phyloP scores from a whole-genome alignment of 495 filamentous ascomycete species.

The Aspergillus sclerotioniger region DNA sequence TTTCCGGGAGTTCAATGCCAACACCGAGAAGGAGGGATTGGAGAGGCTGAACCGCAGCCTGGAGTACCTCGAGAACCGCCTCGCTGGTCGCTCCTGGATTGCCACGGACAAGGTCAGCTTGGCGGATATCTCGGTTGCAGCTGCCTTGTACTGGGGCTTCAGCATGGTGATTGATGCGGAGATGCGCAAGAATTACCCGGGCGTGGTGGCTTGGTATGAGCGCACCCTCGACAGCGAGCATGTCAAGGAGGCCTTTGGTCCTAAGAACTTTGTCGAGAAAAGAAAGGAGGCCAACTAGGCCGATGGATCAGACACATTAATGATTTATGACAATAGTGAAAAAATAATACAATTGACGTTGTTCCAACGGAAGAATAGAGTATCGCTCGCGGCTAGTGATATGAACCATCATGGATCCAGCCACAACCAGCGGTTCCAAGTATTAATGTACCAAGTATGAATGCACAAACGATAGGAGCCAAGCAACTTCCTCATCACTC shows the following conservation, averaged over 20 bases:
- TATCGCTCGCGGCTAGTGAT: background rate
- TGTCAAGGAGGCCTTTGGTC: constrained; percentile 50
- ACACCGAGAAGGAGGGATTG: constrained; percentile 28
- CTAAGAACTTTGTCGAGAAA: constrained; percentile 46
- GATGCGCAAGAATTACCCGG: constrained; percentile 46
- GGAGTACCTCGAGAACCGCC: constrained; percentile 39
- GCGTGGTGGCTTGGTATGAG: constrained; percentile 43
- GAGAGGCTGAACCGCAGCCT: constrained; percentile 33
- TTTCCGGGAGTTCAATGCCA: constrained; percentile 32
- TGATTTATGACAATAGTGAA: too few species aligned
- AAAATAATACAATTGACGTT: background rate
- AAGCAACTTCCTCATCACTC: background rate
- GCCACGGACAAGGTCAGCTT: constrained; percentile 48
- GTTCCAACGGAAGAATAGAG: background rate
- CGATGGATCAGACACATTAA: background rate
- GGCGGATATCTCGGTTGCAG: constrained; percentile 52
- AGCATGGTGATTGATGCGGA: constrained; percentile 48
- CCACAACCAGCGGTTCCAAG: background rate
- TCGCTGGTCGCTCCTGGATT: constrained; percentile 45
- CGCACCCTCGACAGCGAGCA: constrained; percentile 41
- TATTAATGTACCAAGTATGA: background rate
- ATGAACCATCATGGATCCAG: background rate
- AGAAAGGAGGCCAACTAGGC: constrained; percentile 13
- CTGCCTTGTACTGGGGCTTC: constrained; percentile 38
- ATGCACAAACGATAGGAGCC: background rate